A percentile compares a stretch with the other conserved stretches of the same genome.
Conservation (phyloP, 2,329 filamentous ascomycete genomes). For the Calonectria ilicicola region DNA sequence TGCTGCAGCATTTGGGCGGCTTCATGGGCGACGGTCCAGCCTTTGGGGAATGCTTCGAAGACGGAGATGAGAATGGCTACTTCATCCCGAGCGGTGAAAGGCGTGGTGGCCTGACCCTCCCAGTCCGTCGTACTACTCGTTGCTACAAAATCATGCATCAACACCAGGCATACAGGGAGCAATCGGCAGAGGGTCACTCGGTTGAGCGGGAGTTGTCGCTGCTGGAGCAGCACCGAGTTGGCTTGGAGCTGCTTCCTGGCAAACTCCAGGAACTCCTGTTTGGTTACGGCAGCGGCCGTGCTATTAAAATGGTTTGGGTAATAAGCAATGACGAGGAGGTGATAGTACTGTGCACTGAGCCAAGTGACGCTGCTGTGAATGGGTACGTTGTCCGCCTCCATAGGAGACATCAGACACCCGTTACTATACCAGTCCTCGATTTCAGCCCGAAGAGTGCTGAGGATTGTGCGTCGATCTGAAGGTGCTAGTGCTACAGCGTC, state of each 20-base stretch:
- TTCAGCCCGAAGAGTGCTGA: slow-evolving; percentile 52
- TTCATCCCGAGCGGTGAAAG: slow-evolving; percentile 50
- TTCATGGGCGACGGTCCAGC: slow-evolving; percentile 50
- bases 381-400: slow-evolving; percentile 56
- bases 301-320: slow-evolving; percentile 56
- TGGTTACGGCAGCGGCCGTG: slow-evolving; percentile 44
- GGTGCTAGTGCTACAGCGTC: slow-evolving; percentile 46
- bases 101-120: slow-evolving; percentile 26
- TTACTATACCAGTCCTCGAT: slow-evolving; percentile 62
- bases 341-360: slow-evolving; percentile 57
- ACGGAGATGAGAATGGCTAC: slow-evolving; percentile 48
- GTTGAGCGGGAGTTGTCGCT: slow-evolving; percentile 57
- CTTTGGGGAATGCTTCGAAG: slow-evolving; percentile 52
- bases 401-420: slow-evolving; percentile 57
- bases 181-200: slow-evolving; percentile 55
- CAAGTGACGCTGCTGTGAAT: slow-evolving; percentile 59
- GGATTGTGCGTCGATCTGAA: slow-evolving; percentile 47
- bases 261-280: slow-evolving; percentile 51
- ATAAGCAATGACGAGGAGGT: slow-evolving; percentile 57
- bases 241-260: slow-evolving; percentile 57
- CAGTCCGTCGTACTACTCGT: slow-evolving; percentile 29
- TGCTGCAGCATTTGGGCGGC: slow-evolving; percentile 49
- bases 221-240: slow-evolving; percentile 54
- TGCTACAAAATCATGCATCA: slow-evolving; percentile 48
- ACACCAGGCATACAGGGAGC: slow-evolving; percentile 51